Evolutionary conservation across 768 basidiomycete species (phyloP), one percentile per base, ranked within the genome.

Genomic region (Podaxis carcinomalis): DNA sequence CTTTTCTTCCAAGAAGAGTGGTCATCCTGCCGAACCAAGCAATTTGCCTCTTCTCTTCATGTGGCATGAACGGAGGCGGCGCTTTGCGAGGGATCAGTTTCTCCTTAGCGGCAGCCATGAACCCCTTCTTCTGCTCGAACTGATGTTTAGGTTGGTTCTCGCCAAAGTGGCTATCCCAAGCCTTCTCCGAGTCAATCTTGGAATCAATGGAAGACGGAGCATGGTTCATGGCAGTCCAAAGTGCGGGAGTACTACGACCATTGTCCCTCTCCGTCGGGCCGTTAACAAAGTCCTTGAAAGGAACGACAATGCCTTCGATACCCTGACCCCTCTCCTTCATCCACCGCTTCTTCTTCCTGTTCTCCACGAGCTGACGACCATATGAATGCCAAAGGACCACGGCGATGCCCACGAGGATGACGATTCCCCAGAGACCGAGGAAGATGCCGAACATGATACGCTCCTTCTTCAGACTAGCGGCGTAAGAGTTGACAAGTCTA

Each of bases 401-500:
- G 60, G 68, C 69, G 28, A 93, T 68, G 13, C 83, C 95, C 82
- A 95, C 89, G 61, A 96, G 68, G 28, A 94, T 86, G 49, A 97
- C 92, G 39, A 93, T 42, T 16, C 75, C 82, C 94, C 95, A 98
- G 1, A 98, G 76, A 0, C 75, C 88, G 65, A 96, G 79, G 76
- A 97, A 93, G 64, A 95, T 79, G 1, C 72, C 71, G 70, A 96
- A 97, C 80, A 93, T 91, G 62, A 93, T 70, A 36, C 90, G 85
- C 71, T 97, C 93, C 70, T 88, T 88, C 75, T 85, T 80, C 65
- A 98, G 77, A 19, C 86, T 82, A 10, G 75, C 73, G 13, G 87
- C 84, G 69, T 97, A 98, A 9, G 83, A 77, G 51, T 83, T 75
- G 65, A 98, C 83, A 59, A 98, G 76, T 53, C 81, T 81, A 14